Evolutionary conservation across 106 monocot species (phyloP), one percentile per base, ranked within the genome.

Genomic region (Phalaenopsis aphrodite): DNA sequence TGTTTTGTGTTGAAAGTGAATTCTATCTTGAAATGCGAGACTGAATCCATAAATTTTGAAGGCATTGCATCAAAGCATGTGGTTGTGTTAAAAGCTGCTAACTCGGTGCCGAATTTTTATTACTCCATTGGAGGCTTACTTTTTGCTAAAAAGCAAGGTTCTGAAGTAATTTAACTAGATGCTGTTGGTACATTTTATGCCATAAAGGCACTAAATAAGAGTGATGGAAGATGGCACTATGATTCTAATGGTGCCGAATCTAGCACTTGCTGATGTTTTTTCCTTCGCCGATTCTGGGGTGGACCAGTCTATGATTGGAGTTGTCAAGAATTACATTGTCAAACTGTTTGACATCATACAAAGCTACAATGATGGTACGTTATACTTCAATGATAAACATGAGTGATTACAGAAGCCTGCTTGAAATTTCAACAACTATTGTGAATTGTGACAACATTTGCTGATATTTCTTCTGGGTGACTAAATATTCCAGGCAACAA

Each of bases 221-320:
- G 93, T 82, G 98, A 95, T 83, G 98, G 98, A 78, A 99, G 89
- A 85, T 99, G 98, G 98, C 92, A 89, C 45, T 89, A 86, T 80
- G 88, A 91, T 85, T 82, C 93, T 37, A 87, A 87, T 66, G 86
- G 81, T 79, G 83, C 89, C 79, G 94, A 92, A 78, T 89, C 98
- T 45, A 94, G 93, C 81, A 88, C 91, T 99, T 83, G 91, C 98
- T 41, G 88, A 89, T 75, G 88, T 99, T 83, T 73, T 95, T 81
- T 88, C 88, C 41, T 81, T 98, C 75, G 86, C 90, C 30, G 85
- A 80, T 80, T 72, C 82, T 58, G 94, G 91, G 76, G 69, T 98
- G 79, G 97, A 98, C 85, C 87, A 87, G 65, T 92, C 97, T n/a
- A 88, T 84, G 90, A 94, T 94, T 75, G 79, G 84, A 30, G 0